Conservation (phyloP, 129 eudicot genomes). For the Silybum marianum region DNA sequence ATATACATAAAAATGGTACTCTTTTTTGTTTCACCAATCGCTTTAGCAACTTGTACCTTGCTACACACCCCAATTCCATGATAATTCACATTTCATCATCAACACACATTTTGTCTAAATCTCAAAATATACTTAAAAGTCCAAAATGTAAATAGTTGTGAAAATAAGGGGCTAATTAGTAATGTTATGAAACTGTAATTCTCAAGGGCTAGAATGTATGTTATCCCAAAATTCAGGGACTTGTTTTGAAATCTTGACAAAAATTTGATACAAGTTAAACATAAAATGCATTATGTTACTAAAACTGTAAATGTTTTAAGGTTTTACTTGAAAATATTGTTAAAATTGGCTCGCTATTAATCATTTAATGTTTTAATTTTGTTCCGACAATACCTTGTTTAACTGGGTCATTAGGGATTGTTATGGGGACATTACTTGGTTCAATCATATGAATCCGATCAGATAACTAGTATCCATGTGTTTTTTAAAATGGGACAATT, state of each 20-base stretch:
- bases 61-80: constrained; percentile 25
- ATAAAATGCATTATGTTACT: neutral
- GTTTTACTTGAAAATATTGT: neutral
- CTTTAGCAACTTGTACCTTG: constrained; percentile 34
- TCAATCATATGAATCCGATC: neutral
- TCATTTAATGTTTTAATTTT: neutral
- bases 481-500: too few relatives aligned
- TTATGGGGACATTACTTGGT: too few relatives aligned
- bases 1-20: neutral
- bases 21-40: constrained; percentile 29
- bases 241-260: neutral
- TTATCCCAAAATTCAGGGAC: neutral
- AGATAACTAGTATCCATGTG: neutral
- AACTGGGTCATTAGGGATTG: neutral
- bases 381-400: neutral
- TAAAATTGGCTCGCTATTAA: neutral
- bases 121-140: neutral
- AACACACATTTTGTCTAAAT: constrained; percentile 23
- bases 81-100: constrained; percentile 23
- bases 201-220: neutral
- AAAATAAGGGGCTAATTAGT: neutral
- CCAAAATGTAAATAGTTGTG: neutral
- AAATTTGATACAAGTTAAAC: neutral
- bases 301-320: neutral
- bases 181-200: neutral